Percentiles rank a stretch among this genome's conserved stretches.
These are phyloP conservation scores for Camellia granthamiana DNA, from an alignment of 148 eudicot genomes.

Conservation along the genomic window DNA sequence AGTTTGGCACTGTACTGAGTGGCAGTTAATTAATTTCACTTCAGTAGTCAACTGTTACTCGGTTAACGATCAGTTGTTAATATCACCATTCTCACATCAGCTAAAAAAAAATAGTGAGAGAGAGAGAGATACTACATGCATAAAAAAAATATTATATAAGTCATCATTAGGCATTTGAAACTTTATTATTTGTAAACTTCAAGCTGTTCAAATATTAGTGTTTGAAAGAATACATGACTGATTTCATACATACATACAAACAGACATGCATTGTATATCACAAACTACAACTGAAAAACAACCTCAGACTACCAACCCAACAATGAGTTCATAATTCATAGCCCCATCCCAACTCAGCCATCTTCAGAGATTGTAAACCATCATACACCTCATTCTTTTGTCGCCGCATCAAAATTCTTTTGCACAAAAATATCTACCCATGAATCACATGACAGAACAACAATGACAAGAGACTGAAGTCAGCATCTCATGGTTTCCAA, in stretches of 20 bases:
- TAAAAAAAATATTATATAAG: background rate
- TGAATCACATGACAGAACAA: background rate
- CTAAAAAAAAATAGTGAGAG: too few species aligned
- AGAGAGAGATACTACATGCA: too few species aligned
- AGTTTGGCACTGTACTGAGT: too few species aligned
- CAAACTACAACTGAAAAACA: slow-evolving; percentile 5
- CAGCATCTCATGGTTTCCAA: slow-evolving; percentile 65
- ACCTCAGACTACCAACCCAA: background rate
- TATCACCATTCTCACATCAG: too few species aligned
- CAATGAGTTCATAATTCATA: background rate
- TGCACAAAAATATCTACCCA: slow-evolving; percentile 3
- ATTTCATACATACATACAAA: slow-evolving; percentile 12
- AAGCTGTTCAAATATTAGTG: background rate
- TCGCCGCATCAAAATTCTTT: background rate
- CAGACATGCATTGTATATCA: background rate
- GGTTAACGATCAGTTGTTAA: too few species aligned
- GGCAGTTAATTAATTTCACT: too few species aligned
- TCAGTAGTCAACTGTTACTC: too few species aligned
- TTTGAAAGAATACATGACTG: background rate
- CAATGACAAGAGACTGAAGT: background rate
- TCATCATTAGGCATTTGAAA: background rate
- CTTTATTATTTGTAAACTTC: background rate
- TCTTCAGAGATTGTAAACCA: background rate
- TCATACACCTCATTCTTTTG: background rate
- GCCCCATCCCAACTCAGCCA: background rate